phyloP scores from a whole-genome alignment of 306 rosid species.

The Lathyrus tuberosus region DNA sequence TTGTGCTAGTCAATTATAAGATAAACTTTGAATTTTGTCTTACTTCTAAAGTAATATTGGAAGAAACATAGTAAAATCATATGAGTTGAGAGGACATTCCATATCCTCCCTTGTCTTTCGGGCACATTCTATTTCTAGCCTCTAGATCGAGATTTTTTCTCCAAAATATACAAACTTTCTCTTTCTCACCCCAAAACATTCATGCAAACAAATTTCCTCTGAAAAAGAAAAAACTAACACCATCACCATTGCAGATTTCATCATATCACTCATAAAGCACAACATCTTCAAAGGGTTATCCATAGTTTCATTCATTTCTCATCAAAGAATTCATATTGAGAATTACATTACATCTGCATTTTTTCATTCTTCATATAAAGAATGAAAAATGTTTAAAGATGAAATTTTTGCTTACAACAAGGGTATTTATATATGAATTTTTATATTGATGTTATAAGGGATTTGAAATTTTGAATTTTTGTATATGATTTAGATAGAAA shows the following conservation, averaged over 20 bases:
- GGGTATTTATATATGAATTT: neutral
- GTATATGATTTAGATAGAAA: neutral
- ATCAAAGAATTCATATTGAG: neutral
- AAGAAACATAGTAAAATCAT: slow-evolving; percentile 19
- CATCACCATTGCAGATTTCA: slow-evolving; percentile 24
- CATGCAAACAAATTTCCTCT: slow-evolving; percentile 23
- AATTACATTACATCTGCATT: neutral
- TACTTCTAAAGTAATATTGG: slow-evolving; percentile 13
- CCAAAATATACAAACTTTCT: slow-evolving; percentile 43
- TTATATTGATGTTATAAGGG: slow-evolving; percentile 33
- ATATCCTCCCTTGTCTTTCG: slow-evolving; percentile 57
- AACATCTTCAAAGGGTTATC: slow-evolving; percentile 31
- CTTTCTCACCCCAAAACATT: slow-evolving; percentile 35
- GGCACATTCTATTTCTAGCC: slow-evolving; percentile 47
- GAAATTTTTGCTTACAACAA: neutral
- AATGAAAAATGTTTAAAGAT: slow-evolving; percentile 27
- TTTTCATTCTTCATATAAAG: slow-evolving; percentile 13
- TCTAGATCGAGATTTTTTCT: slow-evolving; percentile 58
- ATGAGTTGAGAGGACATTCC: slow-evolving; percentile 30
- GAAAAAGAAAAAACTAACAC: slow-evolving; percentile 11
- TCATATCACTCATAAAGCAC: neutral
- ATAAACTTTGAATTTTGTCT: slow-evolving; percentile 16
- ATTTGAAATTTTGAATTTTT: slow-evolving; percentile 21
- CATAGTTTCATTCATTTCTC: slow-evolving; percentile 25
- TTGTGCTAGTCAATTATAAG: neutral